Conservation (phyloP, 768 basidiomycete genomes). For the Russula abietina region DNA sequence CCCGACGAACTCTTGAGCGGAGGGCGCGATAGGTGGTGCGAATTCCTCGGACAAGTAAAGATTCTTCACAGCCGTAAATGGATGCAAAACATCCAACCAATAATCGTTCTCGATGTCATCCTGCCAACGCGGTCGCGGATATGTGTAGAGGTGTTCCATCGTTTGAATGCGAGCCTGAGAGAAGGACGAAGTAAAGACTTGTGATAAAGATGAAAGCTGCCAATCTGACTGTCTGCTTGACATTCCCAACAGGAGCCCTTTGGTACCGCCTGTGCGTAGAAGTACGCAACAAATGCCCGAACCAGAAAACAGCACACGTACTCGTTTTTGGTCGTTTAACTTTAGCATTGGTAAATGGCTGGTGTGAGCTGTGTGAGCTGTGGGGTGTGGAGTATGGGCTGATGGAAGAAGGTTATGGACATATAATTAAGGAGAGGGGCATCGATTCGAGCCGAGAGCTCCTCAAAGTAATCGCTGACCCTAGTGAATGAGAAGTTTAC, state of each 20-base stretch:
- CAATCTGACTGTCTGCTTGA: background rate
- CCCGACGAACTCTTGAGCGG: background rate
- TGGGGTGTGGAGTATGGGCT: background rate
- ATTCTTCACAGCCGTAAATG: background rate
- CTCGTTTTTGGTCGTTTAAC: background rate
- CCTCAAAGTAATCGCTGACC: background rate
- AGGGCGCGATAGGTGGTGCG: background rate
- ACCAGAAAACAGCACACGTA: background rate
- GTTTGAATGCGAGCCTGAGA: background rate
- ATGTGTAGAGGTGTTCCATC: background rate
- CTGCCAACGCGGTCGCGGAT: background rate
- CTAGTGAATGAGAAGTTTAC: background rate
- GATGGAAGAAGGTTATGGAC: background rate
- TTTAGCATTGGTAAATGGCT: background rate
- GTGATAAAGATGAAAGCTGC: background rate
- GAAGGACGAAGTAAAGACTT: background rate
- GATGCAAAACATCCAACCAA: background rate
- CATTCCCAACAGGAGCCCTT: background rate
- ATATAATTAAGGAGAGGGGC: background rate
- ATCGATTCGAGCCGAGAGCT: background rate
- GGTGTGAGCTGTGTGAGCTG: background rate
- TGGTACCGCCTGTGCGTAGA: background rate
- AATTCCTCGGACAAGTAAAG: background rate
- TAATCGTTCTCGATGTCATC: background rate
- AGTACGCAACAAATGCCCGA: background rate